These are phyloP conservation scores for Bothriochloa decipiens DNA, from an alignment of 176 grass and related monocot genomes.

Conservation along the genomic window DNA sequence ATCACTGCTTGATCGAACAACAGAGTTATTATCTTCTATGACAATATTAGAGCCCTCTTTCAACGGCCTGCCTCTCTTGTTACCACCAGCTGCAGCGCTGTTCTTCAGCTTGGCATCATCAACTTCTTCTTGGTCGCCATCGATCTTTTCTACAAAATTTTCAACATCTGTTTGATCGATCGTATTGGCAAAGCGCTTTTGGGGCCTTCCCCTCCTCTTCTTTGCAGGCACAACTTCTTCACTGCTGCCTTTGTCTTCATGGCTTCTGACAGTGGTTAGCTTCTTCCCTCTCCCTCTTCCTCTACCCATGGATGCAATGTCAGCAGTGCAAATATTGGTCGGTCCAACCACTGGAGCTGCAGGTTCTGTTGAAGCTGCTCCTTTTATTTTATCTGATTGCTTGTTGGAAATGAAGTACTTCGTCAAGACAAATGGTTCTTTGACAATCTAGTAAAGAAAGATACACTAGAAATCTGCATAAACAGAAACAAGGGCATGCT, in stretches of 20 bases:
- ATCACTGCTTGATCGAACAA: constrained; percentile 51
- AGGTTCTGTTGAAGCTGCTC: neutral
- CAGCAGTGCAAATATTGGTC: constrained; percentile 17
- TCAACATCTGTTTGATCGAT: constrained; percentile 50
- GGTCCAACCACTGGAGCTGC: constrained; percentile 31
- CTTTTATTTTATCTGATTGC: constrained; percentile 29
- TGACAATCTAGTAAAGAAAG: constrained; percentile 22
- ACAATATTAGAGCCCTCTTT: constrained; percentile 54
- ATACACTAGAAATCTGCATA: constrained; percentile 46
- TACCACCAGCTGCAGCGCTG: constrained; percentile 30
- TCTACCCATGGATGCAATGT: constrained; percentile 64
- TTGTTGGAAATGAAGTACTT: constrained; percentile 14
- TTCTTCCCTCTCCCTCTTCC: constrained; percentile 79
- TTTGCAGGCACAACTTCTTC: constrained; percentile 64
- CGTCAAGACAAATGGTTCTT: constrained; percentile 4
- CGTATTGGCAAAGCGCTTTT: constrained; percentile 57
- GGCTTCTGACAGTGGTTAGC: constrained; percentile 45
- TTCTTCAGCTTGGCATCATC: constrained; percentile 49
- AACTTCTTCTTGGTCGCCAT: constrained; percentile 46
- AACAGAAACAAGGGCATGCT: neutral
- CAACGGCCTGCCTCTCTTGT: constrained; percentile 61
- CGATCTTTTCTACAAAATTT: constrained; percentile 51
- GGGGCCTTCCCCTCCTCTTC: constrained; percentile 81
- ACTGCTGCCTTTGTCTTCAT: constrained; percentile 67
- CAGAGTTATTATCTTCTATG: constrained; percentile 48